Percentiles rank a stretch among this genome's conserved stretches.
phyloP scores from a whole-genome alignment of 2,329 filamentous ascomycete species.

The Paraphoma chrysanthemicola region DNA sequence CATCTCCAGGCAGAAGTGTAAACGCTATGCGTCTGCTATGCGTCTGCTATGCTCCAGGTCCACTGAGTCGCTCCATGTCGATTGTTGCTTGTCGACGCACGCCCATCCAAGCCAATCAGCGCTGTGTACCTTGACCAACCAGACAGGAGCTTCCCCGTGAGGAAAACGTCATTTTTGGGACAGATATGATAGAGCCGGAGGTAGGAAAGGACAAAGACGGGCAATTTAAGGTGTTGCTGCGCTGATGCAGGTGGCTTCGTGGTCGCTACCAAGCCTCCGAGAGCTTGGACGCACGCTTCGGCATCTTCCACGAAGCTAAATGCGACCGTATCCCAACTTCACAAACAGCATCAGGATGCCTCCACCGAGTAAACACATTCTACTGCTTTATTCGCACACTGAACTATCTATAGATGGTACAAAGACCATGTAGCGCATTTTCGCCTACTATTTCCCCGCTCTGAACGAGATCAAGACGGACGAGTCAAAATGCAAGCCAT shows the following conservation, averaged over 20 bases:
- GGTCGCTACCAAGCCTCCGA: not conserved
- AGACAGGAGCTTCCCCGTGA: not conserved
- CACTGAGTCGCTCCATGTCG: too few relatives aligned
- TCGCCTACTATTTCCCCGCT: not conserved
- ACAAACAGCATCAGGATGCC: not conserved
- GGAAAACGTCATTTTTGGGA: not conserved
- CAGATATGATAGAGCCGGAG: not conserved
- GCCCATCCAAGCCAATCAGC: too few relatives aligned
- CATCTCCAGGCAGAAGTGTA: too few relatives aligned
- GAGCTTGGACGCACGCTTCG: not conserved
- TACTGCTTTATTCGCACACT: not conserved
- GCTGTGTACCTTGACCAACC: too few relatives aligned
- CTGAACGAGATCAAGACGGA: not conserved
- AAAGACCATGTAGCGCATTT: not conserved
- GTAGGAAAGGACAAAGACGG: not conserved
- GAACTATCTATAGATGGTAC: not conserved
- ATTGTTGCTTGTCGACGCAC: too few relatives aligned
- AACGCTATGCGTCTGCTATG: too few relatives aligned
- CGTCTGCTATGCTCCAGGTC: too few relatives aligned
- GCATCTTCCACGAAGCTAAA: not conserved
- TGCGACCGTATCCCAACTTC: not conserved
- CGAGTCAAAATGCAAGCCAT: not conserved
- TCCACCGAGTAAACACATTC: not conserved
- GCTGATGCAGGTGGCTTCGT: not conserved
- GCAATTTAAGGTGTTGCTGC: not conserved